phyloP scores from a whole-genome alignment of 495 filamentous ascomycete genomes.

The Astrocystis sublimbata region DNA sequence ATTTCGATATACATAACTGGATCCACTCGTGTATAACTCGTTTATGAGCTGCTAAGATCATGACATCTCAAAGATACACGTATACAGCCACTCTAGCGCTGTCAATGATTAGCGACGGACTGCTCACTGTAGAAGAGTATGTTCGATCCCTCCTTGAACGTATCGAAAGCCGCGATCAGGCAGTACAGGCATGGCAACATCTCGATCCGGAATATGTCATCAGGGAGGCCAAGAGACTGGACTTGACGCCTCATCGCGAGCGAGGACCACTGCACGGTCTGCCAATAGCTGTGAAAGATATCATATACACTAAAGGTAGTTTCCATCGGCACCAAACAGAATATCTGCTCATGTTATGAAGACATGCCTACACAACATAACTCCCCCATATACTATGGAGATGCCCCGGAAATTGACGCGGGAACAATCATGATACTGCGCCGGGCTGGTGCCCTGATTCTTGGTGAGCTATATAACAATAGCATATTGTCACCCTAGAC shows the following conservation, averaged over 20 bases:
- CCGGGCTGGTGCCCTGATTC: constrained; percentile 49
- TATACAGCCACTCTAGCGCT: constrained; percentile 44
- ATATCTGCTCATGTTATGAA: constrained; percentile 20
- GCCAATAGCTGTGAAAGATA: constrained; percentile 58
- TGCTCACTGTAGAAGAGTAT: constrained; percentile 53
- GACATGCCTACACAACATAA: constrained; percentile 56
- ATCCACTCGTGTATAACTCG: background rate
- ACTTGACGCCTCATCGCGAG: constrained; percentile 44
- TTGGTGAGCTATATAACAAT: constrained; percentile 37
- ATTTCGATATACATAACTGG: background rate
- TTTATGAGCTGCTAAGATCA: constrained; percentile 8
- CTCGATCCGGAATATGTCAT: constrained; percentile 51
- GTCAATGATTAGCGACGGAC: constrained; percentile 33
- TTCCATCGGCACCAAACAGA: background rate
- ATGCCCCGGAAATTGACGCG: constrained; percentile 44
- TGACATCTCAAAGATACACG: constrained; percentile 41
- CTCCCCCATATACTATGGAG: constrained; percentile 47
- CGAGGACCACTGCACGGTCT: constrained; percentile 57
- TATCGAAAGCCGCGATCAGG: constrained; percentile 48
- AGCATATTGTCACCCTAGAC: background rate
- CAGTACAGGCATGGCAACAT: constrained; percentile 57
- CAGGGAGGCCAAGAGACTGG: constrained; percentile 51
- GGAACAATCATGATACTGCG: constrained; percentile 45
- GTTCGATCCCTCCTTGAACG: constrained; percentile 53
- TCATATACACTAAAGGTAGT: constrained; percentile 57